Evolutionary conservation across 129 eudicot genomes (phyloP), one percentile per base, ranked within the genome.

Genomic region (carrot (Daucus carota)): DNA sequence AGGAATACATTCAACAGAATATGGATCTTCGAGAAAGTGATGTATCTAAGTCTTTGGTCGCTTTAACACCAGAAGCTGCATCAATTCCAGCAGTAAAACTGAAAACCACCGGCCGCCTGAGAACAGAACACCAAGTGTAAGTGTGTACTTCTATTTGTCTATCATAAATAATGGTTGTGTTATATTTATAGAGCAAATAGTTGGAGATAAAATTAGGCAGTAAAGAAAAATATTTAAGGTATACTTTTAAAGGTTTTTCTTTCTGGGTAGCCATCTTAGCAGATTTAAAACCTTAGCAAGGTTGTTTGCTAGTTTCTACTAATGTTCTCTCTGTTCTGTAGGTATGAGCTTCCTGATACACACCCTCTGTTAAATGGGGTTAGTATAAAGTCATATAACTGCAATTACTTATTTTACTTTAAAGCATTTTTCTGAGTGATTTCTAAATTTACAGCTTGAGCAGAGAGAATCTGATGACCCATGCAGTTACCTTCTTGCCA

Each of bases 101-200:
- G 36, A 94, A 94, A 81, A 91, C 87, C 42, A 81, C 91, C 73
- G 91, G 79, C 88, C 87, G 91, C 46, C 91, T 94, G 79, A 89
- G 98, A 82, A 94, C 98, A 73, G 98, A 94, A 78, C 98, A 94
- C 81, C 96, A 89, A 71, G 98, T 94, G 98, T 93, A 91, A 91
- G 98, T 84, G 78, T 52, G 18, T 67, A 8, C 1, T 57, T 20
- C 68, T 40, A 22, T 67, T 34, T 52, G 28, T 60, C 38, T 63
- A n/a, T 40, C 72, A 69, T 47, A 31, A 8, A 4, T 59, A 8
- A 8, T 59, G 32, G 3, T 3, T 59, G 65, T 22, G 11, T 8
- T 31, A 24, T 22, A 12, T 59, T 59, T 59, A 22, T 18, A n/a
- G 26, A 22, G 43, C 43, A 40, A 40, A 40, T 40, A 40, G 8